Conservation (phyloP, 345 rosid genomes). For the Barbarea vulgaris region DNA sequence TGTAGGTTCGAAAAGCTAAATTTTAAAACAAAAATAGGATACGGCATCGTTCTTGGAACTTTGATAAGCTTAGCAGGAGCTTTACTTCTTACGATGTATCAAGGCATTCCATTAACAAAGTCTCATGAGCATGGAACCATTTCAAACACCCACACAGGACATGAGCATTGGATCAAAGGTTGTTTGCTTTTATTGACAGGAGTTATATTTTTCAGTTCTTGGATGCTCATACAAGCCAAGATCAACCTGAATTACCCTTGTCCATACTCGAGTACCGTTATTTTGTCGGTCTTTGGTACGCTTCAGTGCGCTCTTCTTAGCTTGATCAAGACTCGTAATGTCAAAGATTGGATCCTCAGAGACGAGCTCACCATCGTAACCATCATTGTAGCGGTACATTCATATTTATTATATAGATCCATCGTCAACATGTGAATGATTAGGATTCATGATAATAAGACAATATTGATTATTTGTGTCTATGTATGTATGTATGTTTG, state of each 20-base stretch:
- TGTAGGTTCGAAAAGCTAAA: constrained; percentile 54
- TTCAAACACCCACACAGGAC: constrained; percentile 33
- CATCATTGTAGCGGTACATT: constrained; percentile 47
- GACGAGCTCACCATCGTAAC: constrained; percentile 48
- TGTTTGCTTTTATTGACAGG: constrained; percentile 45
- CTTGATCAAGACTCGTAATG: constrained; percentile 41
- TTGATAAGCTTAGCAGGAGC: constrained; percentile 57
- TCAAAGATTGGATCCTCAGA: constrained; percentile 50
- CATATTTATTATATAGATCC: background rate
- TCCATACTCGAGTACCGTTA: constrained; percentile 64
- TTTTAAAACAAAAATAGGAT: constrained; percentile 46
- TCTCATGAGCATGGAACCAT: background rate
- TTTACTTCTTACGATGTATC: constrained; percentile 52
- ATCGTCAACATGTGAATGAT: background rate
- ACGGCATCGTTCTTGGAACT: constrained; percentile 48
- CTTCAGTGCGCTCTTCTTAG: constrained; percentile 55
- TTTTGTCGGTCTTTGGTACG: constrained; percentile 56
- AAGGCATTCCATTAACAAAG: constrained; percentile 46
- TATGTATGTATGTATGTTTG: background rate
- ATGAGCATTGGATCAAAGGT: constrained; percentile 51
- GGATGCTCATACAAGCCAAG: constrained; percentile 62
- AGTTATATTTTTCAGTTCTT: constrained; percentile 44
- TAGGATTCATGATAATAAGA: background rate
- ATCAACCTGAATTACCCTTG: constrained; percentile 54
- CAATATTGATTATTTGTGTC: background rate